Base-by-base conservation (phyloP, 495 filamentous ascomycete species). In the Aspergillus egyptiacus region DNA sequence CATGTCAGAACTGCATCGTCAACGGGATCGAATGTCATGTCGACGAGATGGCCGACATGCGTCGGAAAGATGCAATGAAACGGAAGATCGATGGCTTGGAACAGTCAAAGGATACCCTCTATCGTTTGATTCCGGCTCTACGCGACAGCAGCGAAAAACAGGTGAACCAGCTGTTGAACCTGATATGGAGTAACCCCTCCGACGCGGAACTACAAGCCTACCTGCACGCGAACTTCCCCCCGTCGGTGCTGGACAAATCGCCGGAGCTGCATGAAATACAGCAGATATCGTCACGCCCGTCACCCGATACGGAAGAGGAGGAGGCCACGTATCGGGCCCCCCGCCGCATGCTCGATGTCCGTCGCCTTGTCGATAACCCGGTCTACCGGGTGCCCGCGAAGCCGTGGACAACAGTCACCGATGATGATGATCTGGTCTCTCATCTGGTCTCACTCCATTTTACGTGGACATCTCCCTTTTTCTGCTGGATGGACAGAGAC, bases 361-460 rank as follows among this genome's bases (percentile, higher is more conserved):
- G 50, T 2, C 58, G 60, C 2, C 51, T 66, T 9, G 49, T 44
- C 14, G 57, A 63, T 47, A 57, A 55, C 23, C 62, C 62, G 7
- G n/a, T 56, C 0, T 54, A 64, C 27, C 52, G 49, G 2, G 68
- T 76, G 0, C 66, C 69, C 0, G 64, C 73, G 1, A 56, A 54
- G 9, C 69, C 70, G 3, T 78, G 75, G 75, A 78, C 75, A 2
- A 62, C 33, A 3, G 55, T 75, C 23, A 73, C 72, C 1, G 66
- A 66, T 17, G 68, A 74, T 40, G 64, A 72, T 44, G 70, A 66
- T 2, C 56, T 77, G 24, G 73, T 78, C 2, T 76, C 73, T n/a
- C 66, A 70, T 50, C 56, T 76, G 9, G 47, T 76, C 2, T 72
- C 68, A 15, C 37, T 70, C 14, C 74, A 65, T 52, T 68, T 78